Evolutionary conservation across 805 yeast genomes (phyloP).

Genomic region (Alloascoidea africana): DNA sequence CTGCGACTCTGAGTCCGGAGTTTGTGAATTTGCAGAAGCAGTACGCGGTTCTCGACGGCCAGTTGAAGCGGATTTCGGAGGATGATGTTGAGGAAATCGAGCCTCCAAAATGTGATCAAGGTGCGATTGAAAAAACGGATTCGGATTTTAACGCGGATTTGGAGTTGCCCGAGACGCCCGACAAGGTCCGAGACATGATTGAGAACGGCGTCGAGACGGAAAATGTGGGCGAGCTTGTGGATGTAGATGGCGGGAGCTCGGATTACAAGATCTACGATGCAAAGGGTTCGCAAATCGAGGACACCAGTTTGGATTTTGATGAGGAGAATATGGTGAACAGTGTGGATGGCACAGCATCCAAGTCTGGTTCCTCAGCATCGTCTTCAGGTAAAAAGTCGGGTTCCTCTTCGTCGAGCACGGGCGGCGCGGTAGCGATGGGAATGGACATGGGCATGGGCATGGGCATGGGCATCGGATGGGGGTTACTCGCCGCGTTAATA

Average conservation of each 20-base stretch:
- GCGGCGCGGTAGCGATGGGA: too few species aligned
- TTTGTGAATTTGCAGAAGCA: conserved; percentile 32
- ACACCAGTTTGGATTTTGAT: conserved; percentile 8
- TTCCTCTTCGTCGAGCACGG: too few species aligned
- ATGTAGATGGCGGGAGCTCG: conserved; percentile 11
- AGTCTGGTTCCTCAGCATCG: neutral
- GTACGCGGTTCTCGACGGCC: conserved; percentile 23
- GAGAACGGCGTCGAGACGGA: conserved; percentile 21
- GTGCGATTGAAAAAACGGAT: neutral
- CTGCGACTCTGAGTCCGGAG: conserved; percentile 34
- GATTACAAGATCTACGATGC: conserved; percentile 16
- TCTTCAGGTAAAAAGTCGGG: neutral
- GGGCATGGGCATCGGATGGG: too few species aligned
- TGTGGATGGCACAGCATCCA: too few species aligned
- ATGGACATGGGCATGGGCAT: too few species aligned
- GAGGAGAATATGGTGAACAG: neutral
- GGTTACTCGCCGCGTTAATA: neutral
- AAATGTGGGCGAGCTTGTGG: conserved; percentile 19
- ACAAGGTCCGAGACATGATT: conserved; percentile 16
- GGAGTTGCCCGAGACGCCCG: neutral
- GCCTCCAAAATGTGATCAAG: neutral
- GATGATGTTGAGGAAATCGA: conserved; percentile 21
- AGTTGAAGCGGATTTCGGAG: neutral
- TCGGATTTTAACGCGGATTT: neutral
- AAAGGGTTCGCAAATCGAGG: conserved; percentile 13